Percentiles rank a stretch among this genome's conserved stretches.
Conservation (phyloP, 140 eudicot species). For the Flaveria floridana region DNA sequence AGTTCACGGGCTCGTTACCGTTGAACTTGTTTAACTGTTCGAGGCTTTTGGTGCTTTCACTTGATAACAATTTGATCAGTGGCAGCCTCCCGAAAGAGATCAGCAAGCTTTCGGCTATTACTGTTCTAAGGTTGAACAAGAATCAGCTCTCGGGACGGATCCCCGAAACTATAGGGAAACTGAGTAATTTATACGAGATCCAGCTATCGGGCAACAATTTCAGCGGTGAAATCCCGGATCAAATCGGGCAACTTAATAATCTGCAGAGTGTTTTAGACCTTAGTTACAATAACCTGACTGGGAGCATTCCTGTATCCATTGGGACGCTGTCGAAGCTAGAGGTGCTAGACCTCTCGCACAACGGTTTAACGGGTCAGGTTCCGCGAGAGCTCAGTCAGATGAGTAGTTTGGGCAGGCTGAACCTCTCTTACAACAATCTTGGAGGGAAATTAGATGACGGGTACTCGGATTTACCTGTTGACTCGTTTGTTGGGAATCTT, state of each 20-base stretch:
- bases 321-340: conserved; percentile 79
- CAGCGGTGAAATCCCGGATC: conserved; percentile 62
- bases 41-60: conserved; percentile 68
- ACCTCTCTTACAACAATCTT: conserved; percentile 78
- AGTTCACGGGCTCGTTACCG: conserved; percentile 67
- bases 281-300: conserved; percentile 74
- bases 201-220: conserved; percentile 67
- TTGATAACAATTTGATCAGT: conserved; percentile 56
- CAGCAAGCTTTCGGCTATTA: conserved; percentile 72
- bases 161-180: conserved; percentile 63
- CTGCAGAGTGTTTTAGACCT: conserved; percentile 78
- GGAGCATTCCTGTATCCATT: conserved; percentile 61
- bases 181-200: conserved; percentile 77
- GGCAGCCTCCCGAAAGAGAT: conserved; percentile 75
- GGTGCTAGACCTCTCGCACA: conserved; percentile 74
- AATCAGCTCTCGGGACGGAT: conserved; percentile 70
- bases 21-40: conserved; percentile 66
- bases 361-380: conserved; percentile 61
- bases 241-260: conserved; percentile 68
- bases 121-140: conserved; percentile 61
- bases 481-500: conserved; percentile 62
- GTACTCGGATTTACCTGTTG: conserved; percentile 68
- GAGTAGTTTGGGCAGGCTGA: conserved; percentile 79
- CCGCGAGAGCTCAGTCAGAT: conserved; percentile 63
- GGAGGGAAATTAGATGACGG: conserved; percentile 62